A percentile compares a stretch with the other conserved stretches of the same genome.
phyloP scores from a whole-genome alignment of 192 early-diverging fungal species.

The Gaertneriomyces sp. region DNA sequence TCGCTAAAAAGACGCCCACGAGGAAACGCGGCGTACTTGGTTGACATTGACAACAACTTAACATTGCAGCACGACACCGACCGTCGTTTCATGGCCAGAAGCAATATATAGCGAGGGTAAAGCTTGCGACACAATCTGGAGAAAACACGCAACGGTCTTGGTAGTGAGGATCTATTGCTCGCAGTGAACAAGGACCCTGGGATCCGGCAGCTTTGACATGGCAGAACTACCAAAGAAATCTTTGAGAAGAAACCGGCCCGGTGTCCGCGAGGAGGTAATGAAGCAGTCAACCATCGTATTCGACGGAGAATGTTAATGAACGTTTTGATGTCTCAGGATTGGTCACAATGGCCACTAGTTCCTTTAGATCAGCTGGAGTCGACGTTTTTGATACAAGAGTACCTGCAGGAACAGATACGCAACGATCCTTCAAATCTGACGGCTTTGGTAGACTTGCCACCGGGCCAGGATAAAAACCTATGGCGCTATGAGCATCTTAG shows the following conservation, averaged over 20 bases:
- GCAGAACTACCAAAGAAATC: no score
- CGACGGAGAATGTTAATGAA: not conserved
- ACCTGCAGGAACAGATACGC: slow-evolving; percentile 72
- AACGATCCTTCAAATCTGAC: slow-evolving; percentile 61
- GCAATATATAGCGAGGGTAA: no score
- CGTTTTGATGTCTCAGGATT: slow-evolving; percentile 21
- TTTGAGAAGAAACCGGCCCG: slow-evolving; percentile 17
- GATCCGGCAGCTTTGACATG: no score
- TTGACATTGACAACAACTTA: no score
- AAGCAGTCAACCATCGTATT: not conserved
- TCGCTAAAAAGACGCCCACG: no score
- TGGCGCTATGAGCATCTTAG: slow-evolving; percentile 94
- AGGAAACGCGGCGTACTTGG: no score
- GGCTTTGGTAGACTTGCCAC: slow-evolving; percentile 58
- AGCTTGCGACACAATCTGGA: no score
- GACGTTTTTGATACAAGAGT: slow-evolving; percentile 71
- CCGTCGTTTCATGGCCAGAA: no score
- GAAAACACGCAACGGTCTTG: no score
- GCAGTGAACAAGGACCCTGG: no score
- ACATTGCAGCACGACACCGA: no score
- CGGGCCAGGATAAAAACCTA: slow-evolving; percentile 52
- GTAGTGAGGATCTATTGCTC: no score
- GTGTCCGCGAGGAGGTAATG: slow-evolving; percentile 22
- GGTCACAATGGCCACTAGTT: slow-evolving; percentile 32
- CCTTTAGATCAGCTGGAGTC: slow-evolving; percentile 65